A percentile compares a stretch with the other conserved stretches of the same genome.
Conservation (phyloP, 805 yeast species). For the Yarrowia deformans region DNA sequence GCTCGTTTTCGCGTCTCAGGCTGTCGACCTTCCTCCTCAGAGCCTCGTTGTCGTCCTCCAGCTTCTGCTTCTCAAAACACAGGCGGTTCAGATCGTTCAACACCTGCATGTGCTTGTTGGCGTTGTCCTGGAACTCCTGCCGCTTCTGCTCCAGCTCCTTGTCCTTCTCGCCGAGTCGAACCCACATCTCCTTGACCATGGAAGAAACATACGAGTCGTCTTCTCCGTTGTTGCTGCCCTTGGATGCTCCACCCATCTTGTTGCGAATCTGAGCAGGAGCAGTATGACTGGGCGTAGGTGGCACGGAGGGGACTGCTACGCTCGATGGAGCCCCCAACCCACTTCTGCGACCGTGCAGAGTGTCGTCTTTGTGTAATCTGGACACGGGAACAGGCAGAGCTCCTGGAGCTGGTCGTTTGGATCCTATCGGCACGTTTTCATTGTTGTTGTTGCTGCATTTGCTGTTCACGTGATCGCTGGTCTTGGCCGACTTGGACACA, state of each 20-base stretch:
- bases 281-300: constrained; percentile 25
- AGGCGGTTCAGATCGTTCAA: constrained; percentile 15
- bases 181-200: constrained; percentile 34
- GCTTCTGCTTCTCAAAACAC: constrained; percentile 35
- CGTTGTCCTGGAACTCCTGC: constrained; percentile 32
- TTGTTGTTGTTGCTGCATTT: not conserved
- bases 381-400: not conserved
- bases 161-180: constrained; percentile 17
- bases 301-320: not conserved
- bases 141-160: constrained; percentile 34
- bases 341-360: constrained; percentile 5
- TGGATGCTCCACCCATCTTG: constrained; percentile 7
- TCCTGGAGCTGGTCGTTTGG: constrained; percentile 23
- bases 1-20: constrained; percentile 24
- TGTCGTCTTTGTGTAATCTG: constrained; percentile 20
- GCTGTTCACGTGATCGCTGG: not conserved
- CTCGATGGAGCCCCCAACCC: not conserved
- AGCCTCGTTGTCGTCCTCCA: constrained; percentile 25
- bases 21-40: constrained; percentile 16
- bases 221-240: not conserved
- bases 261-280: constrained; percentile 23
- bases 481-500: constrained; percentile 8
- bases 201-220: not conserved
- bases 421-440: constrained; percentile 9
- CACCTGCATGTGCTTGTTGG: constrained; percentile 34